A percentile compares a stretch with the other conserved stretches of the same genome.
Evolutionary conservation across 257 asterid genomes (phyloP).

Genomic region (Leonotis leonurus): DNA sequence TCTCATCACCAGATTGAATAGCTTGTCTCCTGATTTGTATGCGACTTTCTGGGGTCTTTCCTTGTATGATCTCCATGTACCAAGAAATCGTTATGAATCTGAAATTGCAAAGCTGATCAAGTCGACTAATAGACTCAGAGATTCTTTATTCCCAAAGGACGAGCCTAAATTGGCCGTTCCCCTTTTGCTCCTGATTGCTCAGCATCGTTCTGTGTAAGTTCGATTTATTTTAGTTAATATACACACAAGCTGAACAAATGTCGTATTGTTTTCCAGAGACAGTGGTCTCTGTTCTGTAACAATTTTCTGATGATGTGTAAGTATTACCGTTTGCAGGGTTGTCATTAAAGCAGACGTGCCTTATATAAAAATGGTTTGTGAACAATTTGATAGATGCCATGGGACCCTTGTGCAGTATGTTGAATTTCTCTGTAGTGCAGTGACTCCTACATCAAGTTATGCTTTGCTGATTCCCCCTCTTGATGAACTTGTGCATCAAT

Average conservation of each 20-base stretch:
- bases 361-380: slow-evolving; percentile 92
- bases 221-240: not conserved
- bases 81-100: not conserved
- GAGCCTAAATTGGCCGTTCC: slow-evolving; percentile 93
- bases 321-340: slow-evolving; percentile 53
- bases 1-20: slow-evolving; percentile 59
- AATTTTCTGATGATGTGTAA: not conserved
- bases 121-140: slow-evolving; percentile 92
- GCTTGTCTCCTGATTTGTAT: slow-evolving; percentile 93
- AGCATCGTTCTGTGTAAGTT: slow-evolving; percentile 91
- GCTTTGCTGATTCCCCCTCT: slow-evolving; percentile 83
- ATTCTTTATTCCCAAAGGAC: slow-evolving; percentile 83
- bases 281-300: not conserved
- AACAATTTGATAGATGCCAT: slow-evolving; percentile 96
- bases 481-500: slow-evolving; percentile 82
- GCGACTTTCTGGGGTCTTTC: slow-evolving; percentile 99
- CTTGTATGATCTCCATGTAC: no score
- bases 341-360: slow-evolving; percentile 85
- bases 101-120: slow-evolving; percentile 69
- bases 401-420: slow-evolving; percentile 98
- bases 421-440: slow-evolving; percentile 88
- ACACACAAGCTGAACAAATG: not conserved
- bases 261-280: not conserved
- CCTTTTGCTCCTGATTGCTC: slow-evolving; percentile 88
- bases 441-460: slow-evolving; percentile 66